Evolutionary conservation across 2,329 filamentous ascomycete genomes (phyloP), one percentile per base, ranked within the genome.

Genomic region (Penicillium sp.): DNA sequence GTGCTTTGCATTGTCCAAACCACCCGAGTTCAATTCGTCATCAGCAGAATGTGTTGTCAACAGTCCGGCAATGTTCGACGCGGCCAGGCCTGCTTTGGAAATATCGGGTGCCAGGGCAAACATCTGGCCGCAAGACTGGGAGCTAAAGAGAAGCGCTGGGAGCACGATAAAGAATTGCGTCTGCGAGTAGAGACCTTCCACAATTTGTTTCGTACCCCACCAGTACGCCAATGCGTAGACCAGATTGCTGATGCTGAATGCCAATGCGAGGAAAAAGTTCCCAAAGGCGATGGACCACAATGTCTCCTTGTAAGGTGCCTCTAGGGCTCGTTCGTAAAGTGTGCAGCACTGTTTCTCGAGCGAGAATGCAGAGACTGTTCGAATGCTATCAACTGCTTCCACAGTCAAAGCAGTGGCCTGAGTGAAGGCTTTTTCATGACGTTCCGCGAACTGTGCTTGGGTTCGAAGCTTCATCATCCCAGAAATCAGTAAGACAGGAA

Each of bases 211-310:
- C 0, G 84, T 78, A 1, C 85, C 86, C 84, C 85, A 90, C 84
- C 85, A 90, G 67, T 88, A 90, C 0, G 85, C 83, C 47, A 90
- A 79, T 0, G 84, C 83, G 60, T 89, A 86, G 29, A 88, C 79
- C 45, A 87, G 74, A 59, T 84, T 85, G 34, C 81, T 78, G 25
- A 71, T 54, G 13, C 65, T 65, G 46, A 69, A 72, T 1, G 70
- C 66, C 35, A 72, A 55, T 1, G 73, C 72, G 39, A 73, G 60
- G 64, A 70, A 73, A 35, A 73, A 57, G 54, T 70, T 74, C 1
- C 69, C 67, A 28, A 71, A 70, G 12, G 75, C 64, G 39, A 73
- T 74, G 13, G 70, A 65, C 38, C 72, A 69, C 39, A 76, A 61
- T 12, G 73, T 76, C 32, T 75, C 74, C 36, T 68, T 71, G 38